Percentiles rank a stretch among this genome's conserved stretches.
Conservation (phyloP, 2,329 filamentous ascomycete genomes). For the Phyllachora maydis region DNA sequence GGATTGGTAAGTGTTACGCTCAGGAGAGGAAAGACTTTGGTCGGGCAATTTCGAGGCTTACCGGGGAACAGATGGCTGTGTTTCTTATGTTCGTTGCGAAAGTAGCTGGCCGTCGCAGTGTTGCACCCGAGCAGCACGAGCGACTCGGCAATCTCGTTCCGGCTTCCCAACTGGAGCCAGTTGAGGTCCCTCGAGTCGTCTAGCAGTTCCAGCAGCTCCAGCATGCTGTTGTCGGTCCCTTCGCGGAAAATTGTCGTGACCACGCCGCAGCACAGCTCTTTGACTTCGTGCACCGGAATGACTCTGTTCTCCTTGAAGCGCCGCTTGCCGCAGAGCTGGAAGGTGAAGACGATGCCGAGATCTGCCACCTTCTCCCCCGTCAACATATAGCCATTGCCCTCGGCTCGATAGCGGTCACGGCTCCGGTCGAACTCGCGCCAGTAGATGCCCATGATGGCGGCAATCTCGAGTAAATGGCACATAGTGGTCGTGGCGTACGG, state of each 20-base stretch:
- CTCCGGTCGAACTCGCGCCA: slow-evolving; percentile 36
- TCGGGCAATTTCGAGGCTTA: slow-evolving; percentile 8
- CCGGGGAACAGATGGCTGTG: slow-evolving; percentile 28
- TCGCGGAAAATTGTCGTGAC: slow-evolving; percentile 30
- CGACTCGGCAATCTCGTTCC: slow-evolving; percentile 28
- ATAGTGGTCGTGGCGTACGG: slow-evolving; percentile 34
- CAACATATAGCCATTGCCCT: slow-evolving; percentile 32
- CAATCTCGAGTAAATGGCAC: slow-evolving; percentile 31
- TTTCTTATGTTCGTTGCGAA: slow-evolving; percentile 14
- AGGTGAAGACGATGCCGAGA: slow-evolving; percentile 31
- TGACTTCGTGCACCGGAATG: slow-evolving; percentile 29
- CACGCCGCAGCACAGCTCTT: slow-evolving; percentile 32
- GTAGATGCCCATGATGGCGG: slow-evolving; percentile 31
- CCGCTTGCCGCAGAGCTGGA: slow-evolving; percentile 26
- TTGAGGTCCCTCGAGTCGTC: slow-evolving; percentile 20
- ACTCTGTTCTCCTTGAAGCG: slow-evolving; percentile 26
- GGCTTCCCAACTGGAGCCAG: slow-evolving; percentile 24
- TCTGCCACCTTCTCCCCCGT: slow-evolving; percentile 23
- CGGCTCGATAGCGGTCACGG: slow-evolving; percentile 27
- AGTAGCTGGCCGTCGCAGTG: slow-evolving; percentile 25
- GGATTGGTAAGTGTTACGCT: not conserved
- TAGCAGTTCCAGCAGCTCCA: slow-evolving; percentile 11
- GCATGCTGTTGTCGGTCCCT: slow-evolving; percentile 15
- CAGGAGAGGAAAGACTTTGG: too few relatives aligned
- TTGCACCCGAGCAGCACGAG: slow-evolving; percentile 31